Conservation (phyloP, 768 basidiomycete genomes). For the Tephrocybe sp. region DNA sequence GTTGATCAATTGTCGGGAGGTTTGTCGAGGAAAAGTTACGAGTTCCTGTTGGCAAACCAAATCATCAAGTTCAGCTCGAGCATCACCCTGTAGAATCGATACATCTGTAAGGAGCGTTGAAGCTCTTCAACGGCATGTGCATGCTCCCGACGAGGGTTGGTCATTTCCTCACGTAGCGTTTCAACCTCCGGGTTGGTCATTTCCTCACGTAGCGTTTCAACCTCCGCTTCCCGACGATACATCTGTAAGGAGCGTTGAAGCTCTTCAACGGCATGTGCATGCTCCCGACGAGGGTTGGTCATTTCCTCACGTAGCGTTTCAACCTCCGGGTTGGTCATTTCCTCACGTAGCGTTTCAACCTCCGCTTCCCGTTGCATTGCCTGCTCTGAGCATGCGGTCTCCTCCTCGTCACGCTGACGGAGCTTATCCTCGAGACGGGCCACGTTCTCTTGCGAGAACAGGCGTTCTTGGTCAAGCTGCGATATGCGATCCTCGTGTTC, state of each 20-base stretch:
- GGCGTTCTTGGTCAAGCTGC: conserved; percentile 52
- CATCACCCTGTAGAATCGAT: conserved; percentile 43
- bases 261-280: conserved; percentile 46
- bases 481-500: conserved; percentile 52
- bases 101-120: conserved; percentile 43
- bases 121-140: conserved; percentile 49
- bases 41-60: conserved; percentile 60
- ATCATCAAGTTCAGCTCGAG: conserved; percentile 45
- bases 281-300: conserved; percentile 52
- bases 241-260: conserved; percentile 46
- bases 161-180: too few relatives aligned
- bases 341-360: conserved; percentile 50
- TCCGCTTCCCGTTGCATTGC: conserved; percentile 50
- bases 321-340: too few relatives aligned
- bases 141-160: conserved; percentile 53
- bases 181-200: too few relatives aligned
- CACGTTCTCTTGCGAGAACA: conserved; percentile 51
- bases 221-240: too few relatives aligned
- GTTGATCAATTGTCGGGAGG: too few relatives aligned
- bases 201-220: too few relatives aligned
- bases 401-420: conserved; percentile 54
- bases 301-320: too few relatives aligned
- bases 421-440: conserved; percentile 57
- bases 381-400: conserved; percentile 44
- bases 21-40: conserved; percentile 49